phyloP scores from a whole-genome alignment of 2,329 filamentous ascomycete species.

The Fusarium drepaniforme region DNA sequence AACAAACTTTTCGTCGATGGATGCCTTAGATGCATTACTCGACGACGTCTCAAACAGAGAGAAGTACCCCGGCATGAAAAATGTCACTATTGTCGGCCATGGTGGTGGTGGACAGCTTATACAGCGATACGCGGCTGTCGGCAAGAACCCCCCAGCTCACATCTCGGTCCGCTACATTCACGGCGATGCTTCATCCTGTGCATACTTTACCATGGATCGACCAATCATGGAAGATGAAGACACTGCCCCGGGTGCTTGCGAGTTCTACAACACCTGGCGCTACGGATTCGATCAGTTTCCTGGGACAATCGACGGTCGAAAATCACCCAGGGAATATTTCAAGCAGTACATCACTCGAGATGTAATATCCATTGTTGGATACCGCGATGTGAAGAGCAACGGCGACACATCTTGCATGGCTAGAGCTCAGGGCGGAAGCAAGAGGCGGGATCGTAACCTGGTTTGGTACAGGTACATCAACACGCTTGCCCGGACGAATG shows the following conservation, averaged over 20 bases:
- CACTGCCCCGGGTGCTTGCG: not conserved
- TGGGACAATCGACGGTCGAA: not conserved
- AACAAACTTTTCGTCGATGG: not conserved
- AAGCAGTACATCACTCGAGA: not conserved
- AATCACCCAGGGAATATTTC: not conserved
- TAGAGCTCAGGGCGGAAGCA: constrained; percentile 2
- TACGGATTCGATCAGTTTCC: constrained; percentile 8
- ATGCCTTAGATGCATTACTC: not conserved
- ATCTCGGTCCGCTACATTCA: not conserved
- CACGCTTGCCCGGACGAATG: constrained; percentile 7
- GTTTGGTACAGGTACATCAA: constrained; percentile 19
- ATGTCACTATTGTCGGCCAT: not conserved
- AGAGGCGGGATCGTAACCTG: constrained; percentile 10
- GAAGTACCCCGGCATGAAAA: not conserved
- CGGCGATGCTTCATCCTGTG: not conserved
- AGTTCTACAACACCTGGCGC: constrained; percentile 13
- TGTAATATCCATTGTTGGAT: not conserved
- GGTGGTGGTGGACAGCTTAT: not conserved
- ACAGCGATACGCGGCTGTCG: not conserved
- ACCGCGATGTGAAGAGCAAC: not conserved
- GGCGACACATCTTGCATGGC: constrained; percentile 15
- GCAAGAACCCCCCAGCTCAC: not conserved
- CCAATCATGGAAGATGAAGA: not conserved
- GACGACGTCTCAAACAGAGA: not conserved
- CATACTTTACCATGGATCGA: not conserved